phyloP scores from a whole-genome alignment of 352 stramenopile species.

The Phytophthora pluvialis region DNA sequence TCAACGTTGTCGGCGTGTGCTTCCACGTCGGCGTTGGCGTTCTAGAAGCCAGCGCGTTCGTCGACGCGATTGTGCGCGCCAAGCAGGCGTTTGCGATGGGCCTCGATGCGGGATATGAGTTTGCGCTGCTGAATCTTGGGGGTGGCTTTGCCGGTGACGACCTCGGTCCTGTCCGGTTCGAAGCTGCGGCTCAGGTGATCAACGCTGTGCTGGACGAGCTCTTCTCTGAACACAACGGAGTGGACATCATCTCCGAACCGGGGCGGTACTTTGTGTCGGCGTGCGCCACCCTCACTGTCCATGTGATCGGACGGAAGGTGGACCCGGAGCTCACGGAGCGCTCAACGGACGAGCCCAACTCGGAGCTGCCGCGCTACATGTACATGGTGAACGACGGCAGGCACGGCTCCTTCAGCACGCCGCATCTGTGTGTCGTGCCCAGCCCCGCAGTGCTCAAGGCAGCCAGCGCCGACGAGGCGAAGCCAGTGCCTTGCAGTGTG shows the following conservation, averaged over 20 bases:
- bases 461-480: constrained; percentile 18
- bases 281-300: constrained; percentile 76
- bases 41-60: constrained; percentile 70
- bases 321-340: constrained; percentile 38
- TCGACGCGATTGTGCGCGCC: constrained; percentile 76
- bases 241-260: constrained; percentile 90
- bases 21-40: constrained; percentile 92
- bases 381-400: constrained; percentile 61
- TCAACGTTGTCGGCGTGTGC: constrained; percentile 83
- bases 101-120: constrained; percentile 53
- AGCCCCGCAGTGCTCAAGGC: constrained; percentile 24
- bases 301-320: constrained; percentile 66
- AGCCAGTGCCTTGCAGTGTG: constrained; percentile 40
- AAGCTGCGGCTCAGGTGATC: constrained; percentile 47
- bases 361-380: constrained; percentile 50
- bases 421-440: constrained; percentile 45
- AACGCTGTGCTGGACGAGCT: constrained; percentile 48
- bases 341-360: constrained; percentile 16
- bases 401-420: constrained; percentile 54
- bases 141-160: constrained; percentile 83
- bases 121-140: constrained; percentile 88
- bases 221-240: constrained; percentile 47
- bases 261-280: constrained; percentile 86
- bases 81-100: constrained; percentile 75
- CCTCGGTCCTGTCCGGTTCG: constrained; percentile 49